These are phyloP conservation scores for Hymenoscyphus salicellus DNA, from an alignment of 2,329 filamentous ascomycete genomes.

Conservation along the genomic window DNA sequence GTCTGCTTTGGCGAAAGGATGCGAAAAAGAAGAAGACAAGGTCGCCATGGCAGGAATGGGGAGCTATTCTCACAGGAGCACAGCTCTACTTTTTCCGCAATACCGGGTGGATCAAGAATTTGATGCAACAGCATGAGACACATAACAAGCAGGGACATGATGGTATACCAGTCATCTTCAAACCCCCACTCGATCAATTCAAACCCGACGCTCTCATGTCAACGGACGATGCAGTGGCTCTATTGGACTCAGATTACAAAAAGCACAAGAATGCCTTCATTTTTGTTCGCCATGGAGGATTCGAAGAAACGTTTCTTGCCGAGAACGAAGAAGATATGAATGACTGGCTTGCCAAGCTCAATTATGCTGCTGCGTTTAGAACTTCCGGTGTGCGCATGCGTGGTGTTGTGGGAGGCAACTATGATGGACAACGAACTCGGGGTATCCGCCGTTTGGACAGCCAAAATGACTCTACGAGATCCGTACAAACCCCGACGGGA, in stretches of 20 bases:
- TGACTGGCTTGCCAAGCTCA: conserved; percentile 93
- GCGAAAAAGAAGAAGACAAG: conserved; percentile 88
- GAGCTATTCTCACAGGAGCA: conserved; percentile 91
- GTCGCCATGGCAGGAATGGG: conserved; percentile 99
- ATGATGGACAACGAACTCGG: conserved; percentile 75
- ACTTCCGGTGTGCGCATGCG: conserved; percentile 89
- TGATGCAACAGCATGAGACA: conserved; percentile 83
- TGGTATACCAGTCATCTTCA: conserved; percentile 79
- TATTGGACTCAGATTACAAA: conserved; percentile 82
- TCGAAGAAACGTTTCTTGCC: conserved; percentile 87
- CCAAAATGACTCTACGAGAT: conserved; percentile 48
- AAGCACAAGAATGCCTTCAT: conserved; percentile 95
- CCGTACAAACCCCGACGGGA: conserved; percentile 68
- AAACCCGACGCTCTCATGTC: conserved; percentile 93
- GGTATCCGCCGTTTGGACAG: conserved; percentile 67
- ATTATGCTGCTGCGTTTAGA: conserved; percentile 92
- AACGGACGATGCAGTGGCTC: conserved; percentile 85
- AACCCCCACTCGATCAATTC: conserved; percentile 84
- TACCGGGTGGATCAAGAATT: conserved; percentile 82
- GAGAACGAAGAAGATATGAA: conserved; percentile 90
- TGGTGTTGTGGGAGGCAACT: conserved; percentile 78
- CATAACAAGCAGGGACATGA: conserved; percentile 76
- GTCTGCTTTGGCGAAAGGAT: conserved; percentile 91
- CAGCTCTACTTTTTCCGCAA: conserved; percentile 97
- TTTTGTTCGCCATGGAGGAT: conserved; percentile 79